Base-by-base conservation (phyloP, 2,329 filamentous ascomycete species). In the Cladophialophora exuberans region DNA sequence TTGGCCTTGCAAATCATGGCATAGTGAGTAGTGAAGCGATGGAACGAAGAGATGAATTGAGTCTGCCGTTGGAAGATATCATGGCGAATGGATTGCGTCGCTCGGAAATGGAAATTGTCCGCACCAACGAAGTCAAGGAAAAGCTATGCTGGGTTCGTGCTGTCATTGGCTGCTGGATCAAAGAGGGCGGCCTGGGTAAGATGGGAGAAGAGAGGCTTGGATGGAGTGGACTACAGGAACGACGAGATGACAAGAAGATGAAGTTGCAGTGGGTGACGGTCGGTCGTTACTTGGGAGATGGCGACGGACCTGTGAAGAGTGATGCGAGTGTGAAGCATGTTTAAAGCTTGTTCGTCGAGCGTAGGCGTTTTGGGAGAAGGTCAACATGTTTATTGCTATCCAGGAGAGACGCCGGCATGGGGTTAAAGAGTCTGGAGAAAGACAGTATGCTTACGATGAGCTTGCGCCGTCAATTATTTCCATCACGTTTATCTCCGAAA, bases 261-360 rank as follows among this genome's bases (percentile, higher is more conserved):
- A 79, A 79, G 64, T 75, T 79, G 39, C 76, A 76, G 52, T 82
- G 80, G 76, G 76, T 78, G 20, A 77, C 75, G 0, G 75, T 79
- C 13, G 76, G 76, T 6, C 73, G 75, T 17, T 73, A 72, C 18
- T 75, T 75, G 50, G 76, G 76, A 20, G 76, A 79, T 66, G 71
- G 58, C 10, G 58, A 58, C 3, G 58, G 53, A 36, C 26, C 2
- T 22, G 30, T 7, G 17, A 39, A 41, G 18, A 51, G 23, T 20
- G 52, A 35, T 7, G 20, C 43, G 49, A 57, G 23, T n/a, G n/a
- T n/a, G n/a, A n/a, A n/a, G n/a, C n/a, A n/a, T n/a, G n/a, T n/a
- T n/a, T n/a, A n/a, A n/a, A n/a, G n/a, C n/a, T 48, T 7, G 22
- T 11, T 49, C 33, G 30, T 26, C 6, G 25, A 49, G 46, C 46